Evolutionary conservation across 257 asterid species (phyloP), one percentile per base, ranked within the genome.

Genomic region (Primulina huaijiensis): DNA sequence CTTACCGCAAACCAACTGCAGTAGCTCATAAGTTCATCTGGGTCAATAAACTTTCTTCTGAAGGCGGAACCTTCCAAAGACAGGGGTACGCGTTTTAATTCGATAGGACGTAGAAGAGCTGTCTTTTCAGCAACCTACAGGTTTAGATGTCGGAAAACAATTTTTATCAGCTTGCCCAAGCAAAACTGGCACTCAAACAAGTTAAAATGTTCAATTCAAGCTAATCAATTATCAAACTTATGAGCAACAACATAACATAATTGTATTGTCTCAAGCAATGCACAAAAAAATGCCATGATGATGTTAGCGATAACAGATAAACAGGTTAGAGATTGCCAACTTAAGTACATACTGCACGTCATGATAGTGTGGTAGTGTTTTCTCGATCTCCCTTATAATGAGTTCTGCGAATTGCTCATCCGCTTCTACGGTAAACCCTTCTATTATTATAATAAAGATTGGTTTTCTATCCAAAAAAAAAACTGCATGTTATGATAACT

Each of bases 1-100:
- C 97, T 90, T 89, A 93, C 97, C 59, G 96, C 97, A 79, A 94
- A 86, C 99, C 97, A 94, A 86, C 96, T 88, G 87, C 99, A 91
- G 84, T 94, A 91, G 88, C 87, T 84, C 96, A 91, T 84, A 78
- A 94, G 96, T 79, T 94, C 99, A 80, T 94, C 97, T 4, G 77
- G 73, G 82, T 94, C 99, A 67, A 91, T 86, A 77, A 91, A 77
- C 83, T 94, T 94, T 75, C 88, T 79, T 75, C 96, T 81, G 82
- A 94, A 94, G 73, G 97, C 97, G 75, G 90, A 85, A 64, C 96
- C 96, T 86, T 94, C 99, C 87, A 94, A 72, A 53, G 97, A 80
- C 79, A 84, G 35, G 38, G 99, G 99, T 52, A 94, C 95, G 66
- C 73, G 90, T 84, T 85, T 90, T 52, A 94, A 84, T 74, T 90